Base-by-base conservation (phyloP, 768 basidiomycete genomes). In the Phanerochaete carnosa region DNA sequence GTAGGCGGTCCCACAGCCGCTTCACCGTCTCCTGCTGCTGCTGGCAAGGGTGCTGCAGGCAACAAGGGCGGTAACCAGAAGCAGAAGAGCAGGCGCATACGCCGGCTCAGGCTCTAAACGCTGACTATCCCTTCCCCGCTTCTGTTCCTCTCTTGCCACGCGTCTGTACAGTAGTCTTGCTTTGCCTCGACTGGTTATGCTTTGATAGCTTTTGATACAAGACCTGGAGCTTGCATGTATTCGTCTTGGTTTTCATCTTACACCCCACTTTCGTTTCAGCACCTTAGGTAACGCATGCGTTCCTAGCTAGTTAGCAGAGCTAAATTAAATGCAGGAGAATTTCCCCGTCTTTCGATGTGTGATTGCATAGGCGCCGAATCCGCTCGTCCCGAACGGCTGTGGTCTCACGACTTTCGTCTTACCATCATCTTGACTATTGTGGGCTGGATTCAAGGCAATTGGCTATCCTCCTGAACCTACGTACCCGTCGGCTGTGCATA, bases 1-100 rank as follows among this genome's bases (percentile, higher is more conserved):
- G 23, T 54, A 0, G 52, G 45, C 9, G 58, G 55, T 25, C 55
- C 57, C 19, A 61, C 61, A 28, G 60, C 60, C 5, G 60, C 19
- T 56, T 39, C 64, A 30, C 58, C 62, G 25, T 37, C 60, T 16
- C 58, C 60, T 1, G 50, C 55, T 11, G 65, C 59, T 13, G 60
- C 55, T 33, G 37, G 46, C 45, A 57, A 39, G 37, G 43, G 35
- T 30, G 28, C 19, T 8, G 29, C 9, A 12, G 47, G 6, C 6
- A 25, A 25, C 25, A 58, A 58, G 49, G 28, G 23, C 33, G 46
- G 39, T 43, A 37, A 55, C 9, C 8, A 7, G 39, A 19, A 4
- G 11, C 39, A 43, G 39, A 43, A 43, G 47, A 19, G 47, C 59
- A 53, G 55, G 59, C 9, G 55, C 16, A 55, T 45, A 46, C 25